Evolutionary conservation across 768 basidiomycete species (phyloP), one percentile per base, ranked within the genome.

Genomic region (Hysterangium stoloniferum): DNA sequence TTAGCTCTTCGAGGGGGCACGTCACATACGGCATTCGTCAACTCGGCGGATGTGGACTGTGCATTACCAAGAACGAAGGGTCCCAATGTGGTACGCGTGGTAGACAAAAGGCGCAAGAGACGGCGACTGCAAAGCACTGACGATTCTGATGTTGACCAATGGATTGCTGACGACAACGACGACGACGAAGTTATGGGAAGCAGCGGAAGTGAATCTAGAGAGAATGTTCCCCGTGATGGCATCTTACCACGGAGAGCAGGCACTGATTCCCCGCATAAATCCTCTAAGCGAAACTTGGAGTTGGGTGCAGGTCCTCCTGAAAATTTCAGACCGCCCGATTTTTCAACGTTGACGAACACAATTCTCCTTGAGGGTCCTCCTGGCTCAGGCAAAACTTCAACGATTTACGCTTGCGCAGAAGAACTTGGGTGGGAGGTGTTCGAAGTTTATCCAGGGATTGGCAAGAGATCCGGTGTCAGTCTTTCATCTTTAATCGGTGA

Each of bases 371-470:
- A 71, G 36, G 96, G 96, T 0, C 92, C 91, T 1, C 67, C 76
- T 28, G 95, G 94, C 9, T 74, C 73, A 47, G 96, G 96, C 28
- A 99, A 99, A 69, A 94, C 92, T 4, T 83, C 90, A 1, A 78
- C 90, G 19, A 85, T 96, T 2, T 93, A 96, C 66, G 93, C 95
- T 0, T 94, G 92, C 61, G 91, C 93, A 4, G 79, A 82, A 48
- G 95, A 99, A 66, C 73, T 99, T 29, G 90, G 84, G 12, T 99
- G 90, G 89, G 89, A 94, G 44, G 80, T 98, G 11, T 96, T 97
- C 60, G 96, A 99, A 64, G 92, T 98, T 11, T 86, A 93, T 67
- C 89, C 96, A 22, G 96, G 96, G 2, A 82, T 94, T 45, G 93
- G 93, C n/a, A 86, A 79, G 60, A 79, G 96, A 31, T 86, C 79